Base-by-base conservation (phyloP, 768 basidiomycete genomes). In the Tricholoma sp. region DNA sequence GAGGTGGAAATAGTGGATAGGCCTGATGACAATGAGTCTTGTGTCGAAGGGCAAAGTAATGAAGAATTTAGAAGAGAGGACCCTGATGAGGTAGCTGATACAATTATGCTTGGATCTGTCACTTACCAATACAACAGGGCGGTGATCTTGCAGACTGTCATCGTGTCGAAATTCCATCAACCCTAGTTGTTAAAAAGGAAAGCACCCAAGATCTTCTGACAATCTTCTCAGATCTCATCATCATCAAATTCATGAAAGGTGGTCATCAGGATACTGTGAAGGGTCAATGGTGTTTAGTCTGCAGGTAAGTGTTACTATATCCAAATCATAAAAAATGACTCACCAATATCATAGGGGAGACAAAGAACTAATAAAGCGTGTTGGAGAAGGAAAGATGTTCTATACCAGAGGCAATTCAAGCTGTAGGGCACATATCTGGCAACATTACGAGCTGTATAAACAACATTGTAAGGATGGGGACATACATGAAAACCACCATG, bases 151-250 rank as follows among this genome's bases (percentile, higher is more conserved):
- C 32, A 8, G 51, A 39, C 12, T 15, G 10, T 34, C 51, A 52
- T 39, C 36, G 10, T 12, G n/a, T 54, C 42, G 20, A 45, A n/a
- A 45, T 54, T 45, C 41, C 42, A 44, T 36, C 39, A 24, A 32
- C 36, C 13, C 36, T 54, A 9, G 36, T 54, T 7, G 33, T 31
- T 24, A 54, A 54, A 39, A 47, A 54, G 24, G 41, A 54, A 34
- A 42, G 39, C 18, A 34, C 15, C 11, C 4, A 36, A 33, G 41
- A 54, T 45, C 34, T 54, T 3, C 13, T 54, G 42, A 54, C 44
- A 36, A 54, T 54, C 29, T 54, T 54, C 34, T 44, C 41, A 42
- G 53, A 54, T 32, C 44, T 28, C n/a, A 12, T 54, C 32, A n/a
- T 39, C 2, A 42, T 54, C n/a, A 54, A 45, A n/a, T 54, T 54